These are phyloP conservation scores for Chrysanthemum makinoi DNA, from an alignment of 129 eudicot genomes.

Conservation along the genomic window DNA sequence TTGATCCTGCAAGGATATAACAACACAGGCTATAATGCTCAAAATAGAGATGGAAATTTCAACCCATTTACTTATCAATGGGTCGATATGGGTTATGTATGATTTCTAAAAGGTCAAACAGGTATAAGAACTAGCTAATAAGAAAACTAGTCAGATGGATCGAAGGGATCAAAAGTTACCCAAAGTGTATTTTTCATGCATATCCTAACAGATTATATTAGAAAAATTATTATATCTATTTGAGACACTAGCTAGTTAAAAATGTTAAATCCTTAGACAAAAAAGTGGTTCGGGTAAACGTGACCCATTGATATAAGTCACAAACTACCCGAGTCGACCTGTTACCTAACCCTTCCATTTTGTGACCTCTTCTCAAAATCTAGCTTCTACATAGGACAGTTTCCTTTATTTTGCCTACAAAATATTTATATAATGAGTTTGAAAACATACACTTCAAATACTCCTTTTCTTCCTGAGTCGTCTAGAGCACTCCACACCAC, in stretches of 20 bases:
- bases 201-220: not conserved
- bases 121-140: not conserved
- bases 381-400: constrained; percentile 15
- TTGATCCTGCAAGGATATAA: constrained; percentile 30
- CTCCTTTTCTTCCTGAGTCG: constrained; percentile 36
- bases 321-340: not conserved
- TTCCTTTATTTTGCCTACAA: not conserved
- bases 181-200: not conserved
- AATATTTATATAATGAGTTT: constrained; percentile 11
- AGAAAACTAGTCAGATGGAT: not conserved
- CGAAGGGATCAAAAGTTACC: not conserved
- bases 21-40: not conserved
- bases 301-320: not conserved
- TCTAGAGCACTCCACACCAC: constrained; percentile 44
- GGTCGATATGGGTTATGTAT: not conserved
- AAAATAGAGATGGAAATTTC: not conserved
- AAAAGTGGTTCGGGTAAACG: not conserved
- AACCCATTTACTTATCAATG: not conserved
- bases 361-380: constrained; percentile 2
- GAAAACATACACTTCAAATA: constrained; percentile 34
- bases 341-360: not conserved
- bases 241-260: not conserved
- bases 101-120: not conserved
- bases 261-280: not conserved
- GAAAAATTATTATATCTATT: not conserved